A percentile compares a stretch with the other conserved stretches of the same genome.
Evolutionary conservation across 2,329 filamentous ascomycete species (phyloP).

Genomic region (Colletotrichum sp.): DNA sequence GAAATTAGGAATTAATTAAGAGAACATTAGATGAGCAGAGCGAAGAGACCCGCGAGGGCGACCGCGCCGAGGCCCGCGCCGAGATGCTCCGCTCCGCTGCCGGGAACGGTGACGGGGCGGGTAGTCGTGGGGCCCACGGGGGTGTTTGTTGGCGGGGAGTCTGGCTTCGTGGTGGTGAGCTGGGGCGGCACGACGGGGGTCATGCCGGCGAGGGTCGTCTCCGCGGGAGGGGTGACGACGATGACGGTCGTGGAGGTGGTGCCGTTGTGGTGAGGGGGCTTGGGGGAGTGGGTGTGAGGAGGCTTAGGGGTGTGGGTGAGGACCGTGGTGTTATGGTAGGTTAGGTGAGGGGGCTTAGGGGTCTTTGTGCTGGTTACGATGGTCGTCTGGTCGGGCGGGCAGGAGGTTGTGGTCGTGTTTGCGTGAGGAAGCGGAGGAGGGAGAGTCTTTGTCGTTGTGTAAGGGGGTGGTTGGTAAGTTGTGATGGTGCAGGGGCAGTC

Average conservation of each 20-base stretch:
- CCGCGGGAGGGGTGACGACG: neutral
- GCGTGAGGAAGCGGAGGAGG: neutral
- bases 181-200: neutral
- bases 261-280: neutral
- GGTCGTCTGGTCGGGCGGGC: constrained; percentile 14
- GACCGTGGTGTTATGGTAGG: constrained; percentile 18
- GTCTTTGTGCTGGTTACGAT: constrained; percentile 7
- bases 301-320: neutral
- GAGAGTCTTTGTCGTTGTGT: constrained; percentile 29
- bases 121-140: constrained; percentile 1
- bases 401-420: neutral
- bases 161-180: neutral
- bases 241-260: constrained; percentile 10
- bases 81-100: constrained; percentile 40
- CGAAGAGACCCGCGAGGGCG: constrained; percentile 41
- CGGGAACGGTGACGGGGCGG: constrained; percentile 28
- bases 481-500: constrained; percentile 53
- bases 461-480: constrained; percentile 32
- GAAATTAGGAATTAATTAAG: neutral
- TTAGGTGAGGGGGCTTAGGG: constrained; percentile 8
- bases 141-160: neutral
- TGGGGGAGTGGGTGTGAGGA: neutral
- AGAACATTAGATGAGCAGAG: constrained; percentile 26
- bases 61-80: constrained; percentile 40
- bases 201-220: neutral